Base-by-base conservation (phyloP, 2,329 filamentous ascomycete genomes). In the Fusarium drepaniforme region DNA sequence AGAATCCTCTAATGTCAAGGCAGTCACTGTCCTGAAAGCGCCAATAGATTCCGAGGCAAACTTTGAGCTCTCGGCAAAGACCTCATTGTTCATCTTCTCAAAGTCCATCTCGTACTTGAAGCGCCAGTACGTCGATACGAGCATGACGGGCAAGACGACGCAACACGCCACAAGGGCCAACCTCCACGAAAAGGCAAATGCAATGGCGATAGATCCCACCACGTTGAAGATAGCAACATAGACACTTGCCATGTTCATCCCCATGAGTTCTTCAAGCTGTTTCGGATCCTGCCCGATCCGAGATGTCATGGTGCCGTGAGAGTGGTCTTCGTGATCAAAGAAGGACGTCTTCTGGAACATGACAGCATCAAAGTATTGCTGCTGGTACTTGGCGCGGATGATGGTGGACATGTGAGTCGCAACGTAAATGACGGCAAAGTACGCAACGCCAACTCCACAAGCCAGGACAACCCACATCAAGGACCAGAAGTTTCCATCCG, bases 151-250 rank as follows among this genome's bases (percentile, higher is more conserved):
- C 64, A 89, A 81, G 8, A 89, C 88, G 11, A 93, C 90, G 75
- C 90, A 93, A 11, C 91, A 84, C 0, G 90, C 88, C 0, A 96
- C 91, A 0, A 95, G 83, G 0, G 92, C 90, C 11, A 96, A 86
- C 80, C 95, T 96, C 94, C 94, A 96, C 2, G 92, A 92, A 79
- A 93, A 94, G 5, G 88, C 85, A 77, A 94, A 95, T 1, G 92
- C 88, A 62, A 96, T 92, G 51, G 88, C 84, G 16, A 94, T 82
- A 9, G 89, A 90, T 0, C 93, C 93, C 11, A 90, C 77, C 4
- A 96, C 82, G 59, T 90, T 92, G 79, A 94, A 92, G 25, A 93
- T 79, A 11, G 92, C 90, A 23, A 92, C 89, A 69, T 86, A 86
- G 3, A 90, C 87, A 73, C 93, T 86, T 3, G 90, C 88, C 87